Evolutionary conservation across 768 basidiomycete genomes (phyloP).

Genomic region (Hemileccinum rubropunctum): DNA sequence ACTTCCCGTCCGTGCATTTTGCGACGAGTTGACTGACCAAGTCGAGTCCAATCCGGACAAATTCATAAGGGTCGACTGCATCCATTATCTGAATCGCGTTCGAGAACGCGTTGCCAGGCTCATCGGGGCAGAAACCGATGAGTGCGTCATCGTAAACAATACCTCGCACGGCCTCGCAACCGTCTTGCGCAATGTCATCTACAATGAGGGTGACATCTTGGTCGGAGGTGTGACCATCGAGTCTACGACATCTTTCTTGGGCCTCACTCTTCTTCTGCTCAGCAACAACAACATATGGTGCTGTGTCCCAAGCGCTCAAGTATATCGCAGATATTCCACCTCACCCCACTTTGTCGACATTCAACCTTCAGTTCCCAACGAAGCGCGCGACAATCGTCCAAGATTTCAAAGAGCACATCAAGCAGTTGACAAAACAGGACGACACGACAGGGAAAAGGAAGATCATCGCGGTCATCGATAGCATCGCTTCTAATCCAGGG

Average conservation of each 20-base stretch:
- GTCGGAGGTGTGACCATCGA: conserved; percentile 36
- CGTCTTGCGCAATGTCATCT: conserved; percentile 58
- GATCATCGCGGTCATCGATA: conserved; percentile 69
- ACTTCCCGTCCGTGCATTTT: conserved; percentile 46
- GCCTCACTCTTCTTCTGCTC: background rate
- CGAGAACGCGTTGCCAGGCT: conserved; percentile 47
- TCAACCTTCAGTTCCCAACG: conserved; percentile 54
- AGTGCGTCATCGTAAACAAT: conserved; percentile 48
- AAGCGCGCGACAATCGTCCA: conserved; percentile 54
- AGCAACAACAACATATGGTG: conserved; percentile 59
- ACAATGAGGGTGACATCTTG: conserved; percentile 57
- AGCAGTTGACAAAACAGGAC: conserved; percentile 24
- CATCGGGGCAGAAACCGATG: conserved; percentile 52
- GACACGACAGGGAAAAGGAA: conserved; percentile 34
- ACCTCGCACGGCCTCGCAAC: conserved; percentile 49
- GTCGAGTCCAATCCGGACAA: conserved; percentile 57
- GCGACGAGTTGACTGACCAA: conserved; percentile 38
- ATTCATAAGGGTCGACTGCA: conserved; percentile 43
- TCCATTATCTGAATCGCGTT: conserved; percentile 35
- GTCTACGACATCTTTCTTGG: background rate
- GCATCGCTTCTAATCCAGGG: conserved; percentile 62
- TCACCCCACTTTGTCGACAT: conserved; percentile 47
- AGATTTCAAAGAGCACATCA: conserved; percentile 41
- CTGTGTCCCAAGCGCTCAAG: conserved; percentile 49
- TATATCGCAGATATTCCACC: conserved; percentile 56